Evolutionary conservation across 1,139 yeast species (phyloP), one percentile per base, ranked within the genome.

Genomic region (Hemisphaericaspora lyxosophila): DNA sequence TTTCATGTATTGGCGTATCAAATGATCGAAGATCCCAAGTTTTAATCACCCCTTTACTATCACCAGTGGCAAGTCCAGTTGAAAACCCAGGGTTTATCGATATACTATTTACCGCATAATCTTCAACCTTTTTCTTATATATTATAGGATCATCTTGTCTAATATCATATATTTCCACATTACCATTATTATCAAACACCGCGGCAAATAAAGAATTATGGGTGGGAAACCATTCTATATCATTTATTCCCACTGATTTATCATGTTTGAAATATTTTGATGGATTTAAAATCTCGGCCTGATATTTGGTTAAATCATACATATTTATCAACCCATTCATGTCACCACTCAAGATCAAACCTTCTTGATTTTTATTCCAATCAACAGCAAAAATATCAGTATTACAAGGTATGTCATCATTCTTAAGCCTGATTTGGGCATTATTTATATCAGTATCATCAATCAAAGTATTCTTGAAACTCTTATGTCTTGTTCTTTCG

Each of bases 21-120:
- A 73, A 45, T 16, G 61, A 56, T 49, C 97, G 70, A 11, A 85
- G 50, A 57, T 90, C 97, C 85, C 90, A 84, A 5, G 86, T 52
- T 34, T 69, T 68, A 2, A 87, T 57, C 0, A 43, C 46, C 2
- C 94, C 94, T n/a, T 57, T 55, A 5, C 78, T 70, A 41, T 83
- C 85, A 2, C 94, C 97, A 0, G 89, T 73, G 1, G 88, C 89
- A 12, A 85, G 50, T 26, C 79, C 67, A 46, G 54, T 48, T 31
- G 48, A 72, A 48, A 80, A 77, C 1, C 64, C 64, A 0, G 78
- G 79, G 55, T 82, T 86, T 52, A 85, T 73, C 29, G 83, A 73
- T 7, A 90, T 57, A 4, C 85, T 65, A 57, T 89, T 88, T 31
- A 87, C 67, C 2, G 86, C 83, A 12, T 55, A 60, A 1, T 54